These are phyloP conservation scores for Neonectria hederae DNA, from an alignment of 2,329 filamentous ascomycete genomes.

Conservation along the genomic window DNA sequence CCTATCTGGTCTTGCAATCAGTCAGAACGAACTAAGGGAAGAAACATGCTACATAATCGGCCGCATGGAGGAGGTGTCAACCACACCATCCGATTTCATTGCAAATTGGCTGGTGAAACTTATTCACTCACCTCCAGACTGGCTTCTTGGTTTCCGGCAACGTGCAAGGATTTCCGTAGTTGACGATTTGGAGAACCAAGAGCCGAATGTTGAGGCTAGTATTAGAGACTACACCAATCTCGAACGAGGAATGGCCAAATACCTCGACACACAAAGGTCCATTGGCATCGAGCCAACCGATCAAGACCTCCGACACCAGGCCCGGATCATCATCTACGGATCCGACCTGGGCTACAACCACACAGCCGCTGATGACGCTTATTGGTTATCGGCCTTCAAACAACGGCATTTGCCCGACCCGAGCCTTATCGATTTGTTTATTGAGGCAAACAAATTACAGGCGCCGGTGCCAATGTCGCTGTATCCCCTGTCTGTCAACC, in stretches of 20 bases:
- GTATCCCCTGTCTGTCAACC: neutral
- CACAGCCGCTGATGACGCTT: slow-evolving; percentile 29
- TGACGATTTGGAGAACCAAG: neutral
- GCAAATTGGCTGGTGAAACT: slow-evolving; percentile 34
- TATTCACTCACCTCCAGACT: slow-evolving; percentile 22
- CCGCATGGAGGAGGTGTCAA: slow-evolving; percentile 26
- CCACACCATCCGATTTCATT: slow-evolving; percentile 31
- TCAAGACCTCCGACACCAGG: slow-evolving; percentile 27
- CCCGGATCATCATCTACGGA: slow-evolving; percentile 27
- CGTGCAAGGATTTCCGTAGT: slow-evolving; percentile 5
- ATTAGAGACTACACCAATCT: slow-evolving; percentile 30
- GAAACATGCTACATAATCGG: slow-evolving; percentile 31
- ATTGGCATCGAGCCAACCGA: slow-evolving; percentile 30
- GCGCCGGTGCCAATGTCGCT: neutral
- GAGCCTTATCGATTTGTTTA: neutral
- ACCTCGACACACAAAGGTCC: slow-evolving; percentile 17
- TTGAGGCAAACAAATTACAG: neutral
- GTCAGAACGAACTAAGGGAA: slow-evolving; percentile 18
- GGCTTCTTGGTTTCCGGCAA: slow-evolving; percentile 26
- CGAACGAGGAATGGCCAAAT: slow-evolving; percentile 25
- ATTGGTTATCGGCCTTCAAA: slow-evolving; percentile 34
- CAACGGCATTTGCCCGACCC: slow-evolving; percentile 23
- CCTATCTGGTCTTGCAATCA: slow-evolving; percentile 9
- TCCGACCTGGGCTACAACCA: slow-evolving; percentile 13
- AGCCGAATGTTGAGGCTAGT: neutral